These are phyloP conservation scores for Boletus insuetus DNA, from an alignment of 768 basidiomycete species.

Conservation along the genomic window DNA sequence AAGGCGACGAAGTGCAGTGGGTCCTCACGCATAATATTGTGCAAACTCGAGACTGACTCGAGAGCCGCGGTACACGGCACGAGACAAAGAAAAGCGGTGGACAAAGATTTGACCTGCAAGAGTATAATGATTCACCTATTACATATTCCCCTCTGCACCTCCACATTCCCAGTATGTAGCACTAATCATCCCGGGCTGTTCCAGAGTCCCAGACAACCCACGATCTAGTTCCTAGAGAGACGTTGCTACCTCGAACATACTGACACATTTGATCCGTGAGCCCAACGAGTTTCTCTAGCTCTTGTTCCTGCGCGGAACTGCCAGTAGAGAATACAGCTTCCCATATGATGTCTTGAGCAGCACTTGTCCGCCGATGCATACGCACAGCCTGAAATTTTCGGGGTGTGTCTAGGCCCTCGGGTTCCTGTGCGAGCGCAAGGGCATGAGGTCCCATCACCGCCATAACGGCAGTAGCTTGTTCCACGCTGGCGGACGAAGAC, in stretches of 20 bases:
- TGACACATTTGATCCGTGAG: not conserved
- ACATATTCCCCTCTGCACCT: no score
- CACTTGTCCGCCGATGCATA: conserved; percentile 1
- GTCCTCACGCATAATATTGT: no score
- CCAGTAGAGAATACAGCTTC: conserved; percentile 16
- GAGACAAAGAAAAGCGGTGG: no score
- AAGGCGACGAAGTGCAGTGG: no score
- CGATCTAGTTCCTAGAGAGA: conserved; percentile 9
- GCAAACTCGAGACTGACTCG: no score
- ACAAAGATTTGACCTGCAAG: no score
- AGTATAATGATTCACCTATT: no score
- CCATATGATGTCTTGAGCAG: not conserved
- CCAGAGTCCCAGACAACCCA: conserved; percentile 25
- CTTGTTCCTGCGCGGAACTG: conserved; percentile 8
- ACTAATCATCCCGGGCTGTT: no score
- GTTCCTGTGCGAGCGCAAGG: conserved; percentile 20
- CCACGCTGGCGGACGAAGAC: conserved; percentile 12
- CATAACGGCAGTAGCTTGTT: conserved; percentile 18
- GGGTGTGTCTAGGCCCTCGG: not conserved
- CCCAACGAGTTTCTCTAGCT: conserved; percentile 11
- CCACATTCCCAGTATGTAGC: no score
- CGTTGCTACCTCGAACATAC: not conserved
- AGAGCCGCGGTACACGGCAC: no score
- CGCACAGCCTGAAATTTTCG: conserved; percentile 16
- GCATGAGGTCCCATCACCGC: conserved; percentile 25